phyloP scores from a whole-genome alignment of 495 filamentous ascomycete species.

The Hypoxylon intermedium region DNA sequence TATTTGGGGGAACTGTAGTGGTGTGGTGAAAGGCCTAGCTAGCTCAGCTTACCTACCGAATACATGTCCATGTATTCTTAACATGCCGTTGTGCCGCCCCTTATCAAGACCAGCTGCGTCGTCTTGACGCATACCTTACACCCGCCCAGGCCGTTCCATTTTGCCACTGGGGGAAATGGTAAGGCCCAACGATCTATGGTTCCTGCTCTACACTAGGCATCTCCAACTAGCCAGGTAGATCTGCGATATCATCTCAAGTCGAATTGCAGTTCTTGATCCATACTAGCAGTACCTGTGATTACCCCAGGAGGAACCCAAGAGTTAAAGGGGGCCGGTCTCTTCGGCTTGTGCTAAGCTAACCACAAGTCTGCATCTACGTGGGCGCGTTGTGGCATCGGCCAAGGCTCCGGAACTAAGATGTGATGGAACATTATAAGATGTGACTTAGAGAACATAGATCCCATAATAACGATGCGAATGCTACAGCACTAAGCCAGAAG shows the following conservation, averaged over 20 bases:
- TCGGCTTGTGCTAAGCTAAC: not conserved
- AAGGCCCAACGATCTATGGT: not conserved
- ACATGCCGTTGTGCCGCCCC: conserved; percentile 11
- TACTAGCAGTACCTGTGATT: too few relatives aligned
- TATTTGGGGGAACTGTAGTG: conserved; percentile 14
- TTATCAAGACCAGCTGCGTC: conserved; percentile 25
- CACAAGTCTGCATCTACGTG: not conserved
- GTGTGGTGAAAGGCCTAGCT: conserved; percentile 26
- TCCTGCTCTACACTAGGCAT: too few relatives aligned
- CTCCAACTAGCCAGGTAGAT: too few relatives aligned
- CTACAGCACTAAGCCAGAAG: conserved; percentile 13
- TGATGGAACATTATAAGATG: not conserved
- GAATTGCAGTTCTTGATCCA: too few relatives aligned
- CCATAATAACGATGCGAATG: conserved; percentile 19
- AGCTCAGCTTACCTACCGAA: not conserved
- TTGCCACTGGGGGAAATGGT: conserved; percentile 11
- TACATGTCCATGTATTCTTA: too few relatives aligned
- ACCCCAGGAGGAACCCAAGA: too few relatives aligned
- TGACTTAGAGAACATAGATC: not conserved
- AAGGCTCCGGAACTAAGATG: not conserved
- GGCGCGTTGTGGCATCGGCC: not conserved
- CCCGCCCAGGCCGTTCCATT: conserved; percentile 27
- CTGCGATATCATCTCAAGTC: too few relatives aligned
- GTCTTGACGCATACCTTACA: conserved; percentile 34
- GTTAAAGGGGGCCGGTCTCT: not conserved